phyloP scores from a whole-genome alignment of 2,329 filamentous ascomycete genomes.

The Phaeophleospora eucalypticola region DNA sequence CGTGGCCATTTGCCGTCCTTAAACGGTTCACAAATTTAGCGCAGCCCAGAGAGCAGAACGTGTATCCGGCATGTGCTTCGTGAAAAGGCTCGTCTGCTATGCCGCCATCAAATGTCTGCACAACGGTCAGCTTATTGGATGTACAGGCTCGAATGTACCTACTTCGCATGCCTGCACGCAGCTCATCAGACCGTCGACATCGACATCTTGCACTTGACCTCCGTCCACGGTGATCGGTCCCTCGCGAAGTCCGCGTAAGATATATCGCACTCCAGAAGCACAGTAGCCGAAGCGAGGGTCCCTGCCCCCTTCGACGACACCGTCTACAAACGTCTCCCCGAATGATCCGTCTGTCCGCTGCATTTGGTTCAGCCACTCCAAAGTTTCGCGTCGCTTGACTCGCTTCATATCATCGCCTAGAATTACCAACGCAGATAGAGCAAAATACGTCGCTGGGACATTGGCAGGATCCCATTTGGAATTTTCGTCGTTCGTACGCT shows the following conservation, averaged over 20 bases:
- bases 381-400: constrained; percentile 63
- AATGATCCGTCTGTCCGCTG: constrained; percentile 87
- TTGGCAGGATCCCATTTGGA: constrained; percentile 70
- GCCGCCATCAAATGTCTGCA: constrained; percentile 76
- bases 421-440: constrained; percentile 67
- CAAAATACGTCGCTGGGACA: constrained; percentile 84
- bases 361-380: constrained; percentile 70
- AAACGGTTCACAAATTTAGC: constrained; percentile 70
- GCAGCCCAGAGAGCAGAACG: constrained; percentile 79
- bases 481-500: constrained; percentile 48
- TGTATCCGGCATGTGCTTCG: constrained; percentile 86
- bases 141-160: constrained; percentile 21
- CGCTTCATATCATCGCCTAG: constrained; percentile 58
- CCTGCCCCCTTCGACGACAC: constrained; percentile 66
- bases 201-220: constrained; percentile 64
- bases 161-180: constrained; percentile 64
- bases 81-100: constrained; percentile 73
- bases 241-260: constrained; percentile 51
- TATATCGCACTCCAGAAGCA: constrained; percentile 75
- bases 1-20: constrained; percentile 3
- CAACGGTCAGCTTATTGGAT: constrained; percentile 23
- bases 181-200: constrained; percentile 63
- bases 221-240: constrained; percentile 55
- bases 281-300: constrained; percentile 89
- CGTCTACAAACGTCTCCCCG: constrained; percentile 68